phyloP scores from a whole-genome alignment of 2,329 filamentous ascomycete species.

The Helotiales sp. region DNA sequence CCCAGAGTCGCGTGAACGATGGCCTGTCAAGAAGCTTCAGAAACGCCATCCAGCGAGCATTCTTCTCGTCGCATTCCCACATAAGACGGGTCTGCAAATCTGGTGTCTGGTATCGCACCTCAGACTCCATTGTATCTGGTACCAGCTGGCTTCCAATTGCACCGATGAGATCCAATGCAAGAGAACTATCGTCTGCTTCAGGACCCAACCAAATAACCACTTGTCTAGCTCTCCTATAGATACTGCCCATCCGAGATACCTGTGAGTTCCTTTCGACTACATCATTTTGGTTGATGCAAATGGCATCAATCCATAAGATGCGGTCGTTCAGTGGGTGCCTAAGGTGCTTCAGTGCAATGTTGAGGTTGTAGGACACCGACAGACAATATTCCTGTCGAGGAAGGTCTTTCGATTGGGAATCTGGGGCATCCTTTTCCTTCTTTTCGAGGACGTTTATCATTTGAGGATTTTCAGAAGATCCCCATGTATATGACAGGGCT shows the following conservation, averaged over 20 bases:
- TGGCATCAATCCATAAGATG: too few species aligned
- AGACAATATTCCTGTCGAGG: neutral
- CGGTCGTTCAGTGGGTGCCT: neutral
- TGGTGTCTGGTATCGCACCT: too few species aligned
- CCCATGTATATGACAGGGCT: constrained; percentile 14
- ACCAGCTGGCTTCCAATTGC: constrained; percentile 8
- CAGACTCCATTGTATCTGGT: too few species aligned
- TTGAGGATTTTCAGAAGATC: neutral
- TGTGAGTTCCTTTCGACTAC: neutral
- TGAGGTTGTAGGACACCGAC: neutral
- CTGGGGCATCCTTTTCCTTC: neutral
- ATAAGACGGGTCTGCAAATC: too few species aligned
- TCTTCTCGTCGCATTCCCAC: too few species aligned
- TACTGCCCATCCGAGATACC: neutral
- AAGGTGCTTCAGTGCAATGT: neutral
- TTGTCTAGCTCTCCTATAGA: neutral
- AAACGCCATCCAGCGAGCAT: constrained; percentile 11
- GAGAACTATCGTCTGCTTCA: constrained; percentile 1
- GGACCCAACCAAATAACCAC: constrained; percentile 10
- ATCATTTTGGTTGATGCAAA: constrained; percentile 16
- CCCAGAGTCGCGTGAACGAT: constrained; percentile 14
- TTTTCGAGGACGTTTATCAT: neutral
- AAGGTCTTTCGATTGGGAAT: neutral
- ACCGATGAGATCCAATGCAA: constrained; percentile 7
- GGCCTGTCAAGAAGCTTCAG: constrained; percentile 9